Conservation (phyloP, 768 basidiomycete species). For the Mycena leptocephala region DNA sequence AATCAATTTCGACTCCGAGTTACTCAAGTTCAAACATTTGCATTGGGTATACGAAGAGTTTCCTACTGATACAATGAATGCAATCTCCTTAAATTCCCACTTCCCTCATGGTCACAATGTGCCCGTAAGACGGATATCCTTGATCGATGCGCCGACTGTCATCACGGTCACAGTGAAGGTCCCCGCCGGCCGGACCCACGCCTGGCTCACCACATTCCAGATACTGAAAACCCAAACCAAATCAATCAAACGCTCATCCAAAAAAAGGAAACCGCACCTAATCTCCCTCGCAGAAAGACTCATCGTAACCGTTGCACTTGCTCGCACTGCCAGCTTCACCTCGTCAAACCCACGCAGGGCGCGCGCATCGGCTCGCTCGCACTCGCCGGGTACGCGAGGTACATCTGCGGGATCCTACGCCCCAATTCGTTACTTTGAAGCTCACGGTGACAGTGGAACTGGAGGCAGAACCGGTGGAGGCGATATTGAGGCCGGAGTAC, state of each 20-base stretch:
- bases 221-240: background rate
- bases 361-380: constrained; percentile 66
- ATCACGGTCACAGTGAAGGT: constrained; percentile 31
- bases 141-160: constrained; percentile 36
- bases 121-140: too few species aligned
- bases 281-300: constrained; percentile 59
- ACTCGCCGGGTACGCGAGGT: constrained; percentile 63
- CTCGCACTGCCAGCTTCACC: constrained; percentile 55
- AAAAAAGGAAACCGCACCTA: constrained; percentile 54
- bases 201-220: constrained; percentile 22
- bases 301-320: constrained; percentile 54
- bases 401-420: constrained; percentile 68
- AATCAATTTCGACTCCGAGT: too few species aligned
- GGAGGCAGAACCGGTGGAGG: constrained; percentile 45
- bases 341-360: constrained; percentile 70
- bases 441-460: constrained; percentile 49
- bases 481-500: constrained; percentile 68
- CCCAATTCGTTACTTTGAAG: constrained; percentile 66
- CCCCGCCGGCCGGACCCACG: constrained; percentile 33
- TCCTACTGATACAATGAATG: too few species aligned
- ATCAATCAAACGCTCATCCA: background rate
- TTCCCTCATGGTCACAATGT: too few species aligned
- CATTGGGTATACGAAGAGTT: too few species aligned
- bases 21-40: too few species aligned
- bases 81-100: too few species aligned